Conservation (phyloP, 495 filamentous ascomycete genomes). For the Tuber microsphaerosporum region DNA sequence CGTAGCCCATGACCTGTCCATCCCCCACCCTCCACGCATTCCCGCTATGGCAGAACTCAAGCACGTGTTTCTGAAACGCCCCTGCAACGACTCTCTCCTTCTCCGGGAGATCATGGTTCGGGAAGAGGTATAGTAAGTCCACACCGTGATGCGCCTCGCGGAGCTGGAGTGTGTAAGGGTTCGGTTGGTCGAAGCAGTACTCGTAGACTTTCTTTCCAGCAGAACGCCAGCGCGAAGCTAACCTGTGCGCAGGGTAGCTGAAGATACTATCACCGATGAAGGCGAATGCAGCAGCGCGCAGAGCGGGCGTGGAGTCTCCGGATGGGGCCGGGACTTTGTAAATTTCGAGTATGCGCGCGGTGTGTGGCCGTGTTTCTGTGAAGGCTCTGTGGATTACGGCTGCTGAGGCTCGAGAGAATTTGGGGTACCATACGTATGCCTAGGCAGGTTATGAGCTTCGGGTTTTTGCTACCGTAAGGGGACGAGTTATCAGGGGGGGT, state of each 20-base stretch:
- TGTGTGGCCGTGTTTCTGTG: neutral
- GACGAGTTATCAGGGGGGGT: neutral
- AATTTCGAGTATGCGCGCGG: neutral
- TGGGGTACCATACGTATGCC: neutral
- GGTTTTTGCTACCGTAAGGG: neutral
- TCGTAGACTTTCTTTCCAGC: neutral
- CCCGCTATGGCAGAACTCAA: neutral
- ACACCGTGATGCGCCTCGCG: neutral
- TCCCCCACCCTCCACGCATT: neutral
- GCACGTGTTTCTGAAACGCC: conserved; percentile 3
- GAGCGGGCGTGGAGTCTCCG: neutral
- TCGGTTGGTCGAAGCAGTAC: conserved; percentile 1
- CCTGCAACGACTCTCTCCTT: neutral
- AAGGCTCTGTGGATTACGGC: neutral
- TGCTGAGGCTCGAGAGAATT: neutral
- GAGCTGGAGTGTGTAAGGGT: neutral
- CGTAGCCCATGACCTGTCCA: neutral
- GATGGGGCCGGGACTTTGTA: neutral
- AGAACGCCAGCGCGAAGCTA: neutral
- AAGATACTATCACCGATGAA: neutral
- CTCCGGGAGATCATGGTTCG: neutral
- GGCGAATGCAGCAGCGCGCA: neutral
- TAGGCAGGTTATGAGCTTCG: neutral
- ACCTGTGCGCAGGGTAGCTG: neutral
- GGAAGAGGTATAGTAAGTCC: neutral